Percentiles rank a stretch among this genome's conserved stretches.
phyloP scores from a whole-genome alignment of 306 rosid species.

The Alnus rubra region DNA sequence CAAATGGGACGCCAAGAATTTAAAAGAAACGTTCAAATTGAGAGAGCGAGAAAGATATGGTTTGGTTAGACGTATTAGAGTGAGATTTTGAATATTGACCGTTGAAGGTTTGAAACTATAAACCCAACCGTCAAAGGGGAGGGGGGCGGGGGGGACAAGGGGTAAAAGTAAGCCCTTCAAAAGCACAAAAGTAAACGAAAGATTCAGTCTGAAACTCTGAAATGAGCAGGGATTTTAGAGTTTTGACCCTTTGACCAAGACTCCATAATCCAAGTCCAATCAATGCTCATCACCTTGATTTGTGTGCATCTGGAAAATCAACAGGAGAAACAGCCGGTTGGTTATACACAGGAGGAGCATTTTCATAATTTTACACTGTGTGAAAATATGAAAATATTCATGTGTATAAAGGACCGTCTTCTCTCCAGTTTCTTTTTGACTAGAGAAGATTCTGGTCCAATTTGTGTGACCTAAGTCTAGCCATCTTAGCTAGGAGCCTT shows the following conservation, averaged over 20 bases:
- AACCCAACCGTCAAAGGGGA: conserved; percentile 47
- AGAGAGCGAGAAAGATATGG: neutral
- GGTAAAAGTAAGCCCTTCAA: conserved; percentile 35
- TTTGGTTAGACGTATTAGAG: neutral
- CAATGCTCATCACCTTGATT: no score
- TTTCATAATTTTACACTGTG: no score
- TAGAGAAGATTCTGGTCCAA: no score
- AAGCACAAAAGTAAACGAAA: conserved; percentile 4
- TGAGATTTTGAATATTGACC: conserved; percentile 71
- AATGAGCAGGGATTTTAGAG: neutral
- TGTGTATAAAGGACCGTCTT: no score
- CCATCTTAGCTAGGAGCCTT: no score
- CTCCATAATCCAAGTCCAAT: neutral
- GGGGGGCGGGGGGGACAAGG: conserved; percentile 14
- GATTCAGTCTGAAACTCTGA: neutral
- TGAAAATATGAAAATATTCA: no score
- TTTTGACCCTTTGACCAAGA: conserved; percentile 1
- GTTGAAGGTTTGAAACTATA: conserved; percentile 48
- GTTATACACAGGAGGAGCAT: no score
- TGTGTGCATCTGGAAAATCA: no score
- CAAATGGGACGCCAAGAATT: conserved; percentile 25
- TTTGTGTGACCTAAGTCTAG: no score
- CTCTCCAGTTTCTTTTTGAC: no score
- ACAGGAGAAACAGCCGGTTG: no score
- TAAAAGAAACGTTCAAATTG: conserved; percentile 45